Conservation (phyloP, 2,329 filamentous ascomycete genomes). For the Aspergillus niger region DNA sequence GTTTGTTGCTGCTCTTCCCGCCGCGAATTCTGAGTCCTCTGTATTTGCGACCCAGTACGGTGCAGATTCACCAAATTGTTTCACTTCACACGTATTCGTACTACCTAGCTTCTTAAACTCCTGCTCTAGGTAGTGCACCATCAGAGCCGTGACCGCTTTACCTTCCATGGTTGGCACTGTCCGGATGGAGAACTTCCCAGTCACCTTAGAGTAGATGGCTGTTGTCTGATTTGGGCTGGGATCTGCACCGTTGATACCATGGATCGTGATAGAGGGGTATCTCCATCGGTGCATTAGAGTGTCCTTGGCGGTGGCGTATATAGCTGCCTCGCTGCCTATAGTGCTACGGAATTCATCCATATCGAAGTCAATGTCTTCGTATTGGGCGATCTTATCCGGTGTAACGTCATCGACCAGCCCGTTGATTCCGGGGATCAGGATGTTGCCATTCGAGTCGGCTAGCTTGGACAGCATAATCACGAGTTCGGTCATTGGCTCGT, state of each 20-base stretch:
- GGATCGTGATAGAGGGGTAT: slow-evolving; percentile 9
- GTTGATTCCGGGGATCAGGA: slow-evolving; percentile 77
- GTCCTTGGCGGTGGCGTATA: slow-evolving; percentile 4
- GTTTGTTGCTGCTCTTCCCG: slow-evolving; percentile 3
- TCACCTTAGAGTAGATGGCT: slow-evolving; percentile 2
- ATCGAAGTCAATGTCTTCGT: slow-evolving; percentile 78
- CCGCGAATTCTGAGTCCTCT: slow-evolving; percentile 8
- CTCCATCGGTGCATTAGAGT: slow-evolving; percentile 13
- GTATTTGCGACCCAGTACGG: slow-evolving; percentile 4
- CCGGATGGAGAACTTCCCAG: slow-evolving; percentile 8
- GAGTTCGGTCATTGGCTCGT: slow-evolving; percentile 91
- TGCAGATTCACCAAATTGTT: neutral
- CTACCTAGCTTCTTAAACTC: slow-evolving; percentile 11
- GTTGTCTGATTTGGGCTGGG: neutral
- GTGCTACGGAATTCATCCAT: slow-evolving; percentile 55
- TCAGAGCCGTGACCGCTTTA: neutral
- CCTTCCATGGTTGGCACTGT: slow-evolving; percentile 10
- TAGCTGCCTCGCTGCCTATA: slow-evolving; percentile 1
- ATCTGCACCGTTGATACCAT: slow-evolving; percentile 10
- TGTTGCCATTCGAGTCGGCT: slow-evolving; percentile 79
- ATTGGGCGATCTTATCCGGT: slow-evolving; percentile 72
- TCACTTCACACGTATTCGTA: neutral
- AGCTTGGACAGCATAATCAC: slow-evolving; percentile 71
- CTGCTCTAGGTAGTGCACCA: slow-evolving; percentile 2
- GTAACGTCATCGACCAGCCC: slow-evolving; percentile 81